These are phyloP conservation scores for Podochytrium sp. DNA, from an alignment of 192 early-diverging fungal species.

Conservation along the genomic window DNA sequence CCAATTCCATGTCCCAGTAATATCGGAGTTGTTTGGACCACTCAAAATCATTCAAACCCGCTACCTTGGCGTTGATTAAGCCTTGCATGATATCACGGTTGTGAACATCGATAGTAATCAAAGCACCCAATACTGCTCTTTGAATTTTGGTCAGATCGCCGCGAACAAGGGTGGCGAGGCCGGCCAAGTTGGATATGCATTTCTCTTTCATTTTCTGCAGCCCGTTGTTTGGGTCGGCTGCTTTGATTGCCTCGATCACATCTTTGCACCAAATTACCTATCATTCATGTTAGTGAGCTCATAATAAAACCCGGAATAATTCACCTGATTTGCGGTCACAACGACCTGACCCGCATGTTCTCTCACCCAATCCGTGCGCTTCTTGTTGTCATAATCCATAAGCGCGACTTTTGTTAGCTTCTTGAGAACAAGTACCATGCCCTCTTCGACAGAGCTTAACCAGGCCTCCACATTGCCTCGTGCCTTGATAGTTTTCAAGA, in stretches of 20 bases:
- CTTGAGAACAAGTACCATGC: constrained; percentile 56
- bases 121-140: constrained; percentile 57
- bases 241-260: constrained; percentile 53
- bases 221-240: constrained; percentile 41
- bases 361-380: constrained; percentile 56
- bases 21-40: constrained; percentile 64
- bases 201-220: constrained; percentile 49
- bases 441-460: constrained; percentile 64
- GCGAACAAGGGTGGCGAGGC: constrained; percentile 55
- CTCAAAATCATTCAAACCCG: constrained; percentile 55
- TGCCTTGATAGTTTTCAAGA: constrained; percentile 65
- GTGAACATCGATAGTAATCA: constrained; percentile 68
- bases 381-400: constrained; percentile 53
- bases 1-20: constrained; percentile 64
- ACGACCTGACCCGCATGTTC: constrained; percentile 65
- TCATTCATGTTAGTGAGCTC: too few relatives aligned
- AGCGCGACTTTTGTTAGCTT: constrained; percentile 56
- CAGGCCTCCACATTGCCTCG: constrained; percentile 65
- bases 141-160: constrained; percentile 63
- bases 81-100: constrained; percentile 61
- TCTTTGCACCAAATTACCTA: constrained; percentile 58
- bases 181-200: constrained; percentile 46
- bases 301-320: too few relatives aligned
- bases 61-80: constrained; percentile 50
- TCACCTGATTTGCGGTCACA: constrained; percentile 60